Conservation (phyloP, 371 early-diverging fungal genomes). For the Mucor plumbeus region DNA sequence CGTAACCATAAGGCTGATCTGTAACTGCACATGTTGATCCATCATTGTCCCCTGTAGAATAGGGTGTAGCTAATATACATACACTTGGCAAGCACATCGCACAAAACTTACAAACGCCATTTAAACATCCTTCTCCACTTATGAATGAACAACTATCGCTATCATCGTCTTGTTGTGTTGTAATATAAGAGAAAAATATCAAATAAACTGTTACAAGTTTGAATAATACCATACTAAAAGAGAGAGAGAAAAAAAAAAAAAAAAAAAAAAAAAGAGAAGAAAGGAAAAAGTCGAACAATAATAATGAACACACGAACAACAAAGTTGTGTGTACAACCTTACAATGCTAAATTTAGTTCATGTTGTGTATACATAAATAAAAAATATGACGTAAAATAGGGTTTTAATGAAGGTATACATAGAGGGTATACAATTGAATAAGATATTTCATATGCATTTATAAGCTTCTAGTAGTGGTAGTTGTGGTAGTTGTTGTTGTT, state of each 20-base stretch:
- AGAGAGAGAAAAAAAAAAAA: neutral
- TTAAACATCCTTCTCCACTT: constrained; percentile 18
- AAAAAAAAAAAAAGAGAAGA: neutral
- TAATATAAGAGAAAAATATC: neutral
- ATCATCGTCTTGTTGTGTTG: constrained; percentile 1
- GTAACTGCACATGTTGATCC: constrained; percentile 26
- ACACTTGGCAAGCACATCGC: constrained; percentile 45
- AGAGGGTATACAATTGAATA: neutral
- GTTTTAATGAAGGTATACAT: neutral
- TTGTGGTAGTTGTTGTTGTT: no score
- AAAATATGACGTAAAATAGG: neutral
- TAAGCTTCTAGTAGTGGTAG: no score
- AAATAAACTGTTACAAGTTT: neutral
- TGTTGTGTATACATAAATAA: constrained; percentile 3
- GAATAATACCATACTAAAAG: neutral
- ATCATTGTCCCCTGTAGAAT: constrained; percentile 24
- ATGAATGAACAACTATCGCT: constrained; percentile 14
- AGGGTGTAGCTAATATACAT: constrained; percentile 33
- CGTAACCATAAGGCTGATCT: constrained; percentile 25
- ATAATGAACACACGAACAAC: neutral
- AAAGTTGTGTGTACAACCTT: neutral
- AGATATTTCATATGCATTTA: neutral
- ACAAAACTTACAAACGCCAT: constrained; percentile 48
- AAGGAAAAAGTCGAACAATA: neutral
- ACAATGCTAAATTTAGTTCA: constrained; percentile 1